Percentiles rank a stretch among this genome's conserved stretches.
These are phyloP conservation scores for Talaromyces sp. DNA, from an alignment of 2,329 filamentous ascomycete species.

Conservation along the genomic window DNA sequence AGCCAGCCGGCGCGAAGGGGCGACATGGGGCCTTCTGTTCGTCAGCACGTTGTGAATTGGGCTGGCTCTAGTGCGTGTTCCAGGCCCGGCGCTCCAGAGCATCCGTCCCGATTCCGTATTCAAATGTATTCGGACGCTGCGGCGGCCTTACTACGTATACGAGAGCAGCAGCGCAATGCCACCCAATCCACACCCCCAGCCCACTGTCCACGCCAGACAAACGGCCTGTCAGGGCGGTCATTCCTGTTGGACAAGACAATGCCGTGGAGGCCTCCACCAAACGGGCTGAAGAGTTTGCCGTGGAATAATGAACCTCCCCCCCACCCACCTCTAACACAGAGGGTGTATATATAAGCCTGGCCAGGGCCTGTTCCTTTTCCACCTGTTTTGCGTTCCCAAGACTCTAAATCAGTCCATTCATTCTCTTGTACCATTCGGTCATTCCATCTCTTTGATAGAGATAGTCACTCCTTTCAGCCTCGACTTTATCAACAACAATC, in stretches of 20 bases:
- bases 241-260: neutral
- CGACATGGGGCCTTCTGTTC: neutral
- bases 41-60: neutral
- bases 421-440: constrained; percentile 3
- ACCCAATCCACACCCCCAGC: neutral
- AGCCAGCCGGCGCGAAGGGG: neutral
- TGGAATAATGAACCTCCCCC: neutral
- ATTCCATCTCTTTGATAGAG: constrained; percentile 11
- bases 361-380: neutral
- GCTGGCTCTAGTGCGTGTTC: neutral
- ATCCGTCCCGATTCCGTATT: neutral
- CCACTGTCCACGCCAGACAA: neutral
- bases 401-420: neutral
- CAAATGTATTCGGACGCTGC: too few relatives aligned
- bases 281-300: neutral
- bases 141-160: too few relatives aligned
- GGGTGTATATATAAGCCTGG: neutral
- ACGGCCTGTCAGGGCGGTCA: neutral
- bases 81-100: neutral
- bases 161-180: too few relatives aligned
- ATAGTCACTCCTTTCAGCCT: constrained; percentile 11
- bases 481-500: neutral
- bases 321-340: neutral
- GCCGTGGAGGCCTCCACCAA: neutral
- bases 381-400: neutral